Base-by-base conservation (phyloP, 768 basidiomycete species). In the Chalciporus piperatus region DNA sequence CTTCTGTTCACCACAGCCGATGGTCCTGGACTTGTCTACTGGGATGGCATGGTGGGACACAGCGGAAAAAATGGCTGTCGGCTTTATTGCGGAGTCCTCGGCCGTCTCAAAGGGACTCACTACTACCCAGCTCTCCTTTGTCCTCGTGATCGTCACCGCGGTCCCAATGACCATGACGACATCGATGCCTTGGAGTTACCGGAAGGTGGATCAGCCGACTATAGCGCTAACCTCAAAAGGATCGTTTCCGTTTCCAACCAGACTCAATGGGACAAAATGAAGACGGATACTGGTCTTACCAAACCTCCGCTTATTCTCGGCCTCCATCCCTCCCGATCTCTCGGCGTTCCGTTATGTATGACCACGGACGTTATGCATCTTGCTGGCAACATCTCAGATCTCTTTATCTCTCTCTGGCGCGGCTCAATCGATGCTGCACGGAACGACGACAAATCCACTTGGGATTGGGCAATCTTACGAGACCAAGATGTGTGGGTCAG, bases 341-440 rank as follows among this genome's bases (percentile, higher is more conserved):
- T 76, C 9, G 59, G 61, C 0, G 46, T 75, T 4, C 76, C 75
- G 0, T 25, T 42, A 0, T 66, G 63, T 22, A 78, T 77, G 56
- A 52, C 62, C 0, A 61, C 68, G 1, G 76, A 80, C 50, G n/a
- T 69, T 0, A 80, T 80, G 76, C 74, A 78, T 52, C 60, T 74
- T 0, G 46, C 46, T 0, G 44, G 64, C 0, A 74, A 73, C 28
- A 4, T 69, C 0, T 45, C 54, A 0, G 64, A 71, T 5, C 60
- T 66, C 1, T 25, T 66, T 11, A 42, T 64, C 25, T 32, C 51
- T 1, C 59, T 69, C 2, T 68, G 66, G 61, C 54, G 55, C 4
- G 61, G 61, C 1, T 56, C 51, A 2, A 41, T 71, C 0, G 50
- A 61, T 1, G 59, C 23, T 9, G 41, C 19, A 2, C 6, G n/a